Evolutionary conservation across 108 stramenopile genomes (phyloP).

Genomic region (Cylindrotheca closterium): DNA sequence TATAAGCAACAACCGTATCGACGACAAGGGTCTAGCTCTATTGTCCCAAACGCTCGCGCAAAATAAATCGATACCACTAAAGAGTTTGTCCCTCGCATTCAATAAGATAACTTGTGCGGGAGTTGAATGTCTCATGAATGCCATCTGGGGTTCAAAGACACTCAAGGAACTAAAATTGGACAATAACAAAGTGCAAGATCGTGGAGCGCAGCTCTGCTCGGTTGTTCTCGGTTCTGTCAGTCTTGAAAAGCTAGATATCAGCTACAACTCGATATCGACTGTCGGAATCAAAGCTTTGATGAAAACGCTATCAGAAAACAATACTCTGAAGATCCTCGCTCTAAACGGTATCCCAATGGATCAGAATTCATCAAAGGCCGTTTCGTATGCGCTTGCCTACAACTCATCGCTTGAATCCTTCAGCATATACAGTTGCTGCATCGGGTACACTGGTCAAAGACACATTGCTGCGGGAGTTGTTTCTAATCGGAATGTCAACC

Average conservation of each 20-base stretch:
- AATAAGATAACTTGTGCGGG: conserved; percentile 74
- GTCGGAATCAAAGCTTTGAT: conserved; percentile 81
- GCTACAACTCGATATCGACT: conserved; percentile 78
- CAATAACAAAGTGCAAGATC: conserved; percentile 79
- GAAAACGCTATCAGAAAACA: conserved; percentile 80
- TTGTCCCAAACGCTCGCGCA: conserved; percentile 72
- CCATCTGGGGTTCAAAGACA: conserved; percentile 79
- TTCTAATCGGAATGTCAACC: conserved; percentile 60
- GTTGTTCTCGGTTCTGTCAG: conserved; percentile 74
- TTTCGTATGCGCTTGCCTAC: conserved; percentile 80
- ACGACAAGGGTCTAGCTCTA: conserved; percentile 63
- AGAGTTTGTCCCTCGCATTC: conserved; percentile 60
- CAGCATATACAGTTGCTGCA: conserved; percentile 68
- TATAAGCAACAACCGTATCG: conserved; percentile 60
- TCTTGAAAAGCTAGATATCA: conserved; percentile 67
- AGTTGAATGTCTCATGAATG: conserved; percentile 85
- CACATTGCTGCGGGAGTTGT: conserved; percentile 86
- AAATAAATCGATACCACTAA: conserved; percentile 69
- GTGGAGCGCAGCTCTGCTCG: conserved; percentile 81
- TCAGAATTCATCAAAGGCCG: conserved; percentile 79
- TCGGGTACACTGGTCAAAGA: conserved; percentile 80
- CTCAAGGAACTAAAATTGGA: conserved; percentile 70
- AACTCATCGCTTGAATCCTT: conserved; percentile 64
- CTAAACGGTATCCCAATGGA: conserved; percentile 76
- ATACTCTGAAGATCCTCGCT: conserved; percentile 42